Conservation (phyloP, 768 basidiomycete genomes). For the Leccinum broughii region DNA sequence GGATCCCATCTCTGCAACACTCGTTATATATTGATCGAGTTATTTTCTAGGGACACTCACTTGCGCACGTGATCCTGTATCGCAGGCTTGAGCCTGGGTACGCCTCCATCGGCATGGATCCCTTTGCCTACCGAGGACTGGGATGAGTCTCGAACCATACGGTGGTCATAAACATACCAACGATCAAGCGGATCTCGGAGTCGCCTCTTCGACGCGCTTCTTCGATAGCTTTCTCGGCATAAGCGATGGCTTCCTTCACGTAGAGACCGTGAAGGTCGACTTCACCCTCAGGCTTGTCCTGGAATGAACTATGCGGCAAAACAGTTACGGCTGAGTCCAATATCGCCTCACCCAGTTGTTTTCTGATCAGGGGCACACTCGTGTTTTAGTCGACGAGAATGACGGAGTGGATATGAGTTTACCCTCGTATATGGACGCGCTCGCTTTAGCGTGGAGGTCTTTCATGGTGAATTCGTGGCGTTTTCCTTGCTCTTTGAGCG, state of each 20-base stretch:
- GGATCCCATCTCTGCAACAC: constrained; percentile 61
- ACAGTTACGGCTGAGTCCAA: not conserved
- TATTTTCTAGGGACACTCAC: constrained; percentile 39
- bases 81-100: constrained; percentile 87
- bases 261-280: constrained; percentile 91
- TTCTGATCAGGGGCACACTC: constrained; percentile 40
- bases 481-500: constrained; percentile 75
- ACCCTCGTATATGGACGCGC: constrained; percentile 74
- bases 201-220: constrained; percentile 62
- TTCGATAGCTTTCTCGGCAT: constrained; percentile 68
- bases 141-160: not conserved
- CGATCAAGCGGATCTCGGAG: constrained; percentile 72
- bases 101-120: constrained; percentile 74
- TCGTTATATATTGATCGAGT: not conserved
- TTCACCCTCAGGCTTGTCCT: constrained; percentile 67
- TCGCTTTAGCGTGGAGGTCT: constrained; percentile 72
- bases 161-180: constrained; percentile 53
- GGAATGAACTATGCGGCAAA: constrained; percentile 3
- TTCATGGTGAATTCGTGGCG: constrained; percentile 75
- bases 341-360: constrained; percentile 61
- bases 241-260: constrained; percentile 85
- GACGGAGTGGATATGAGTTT: constrained; percentile 34
- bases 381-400: not conserved
- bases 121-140: constrained; percentile 65
- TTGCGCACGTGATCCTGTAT: constrained; percentile 80